phyloP scores from a whole-genome alignment of 2,329 filamentous ascomycete species.

The Alternaria panax region DNA sequence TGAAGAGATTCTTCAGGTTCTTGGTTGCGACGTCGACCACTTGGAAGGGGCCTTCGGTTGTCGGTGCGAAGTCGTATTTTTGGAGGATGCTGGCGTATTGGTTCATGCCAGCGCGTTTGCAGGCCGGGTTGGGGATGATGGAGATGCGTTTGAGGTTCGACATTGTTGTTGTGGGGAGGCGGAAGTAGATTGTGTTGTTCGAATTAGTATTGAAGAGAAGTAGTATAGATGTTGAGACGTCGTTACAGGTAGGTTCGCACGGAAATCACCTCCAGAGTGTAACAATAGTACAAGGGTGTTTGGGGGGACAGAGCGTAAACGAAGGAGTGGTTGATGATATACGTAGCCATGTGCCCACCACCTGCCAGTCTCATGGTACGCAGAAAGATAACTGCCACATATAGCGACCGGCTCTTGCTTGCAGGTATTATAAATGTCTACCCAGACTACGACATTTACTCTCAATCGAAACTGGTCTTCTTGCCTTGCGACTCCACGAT shows the following conservation, averaged over 20 bases:
- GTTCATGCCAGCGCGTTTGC: conserved; percentile 59
- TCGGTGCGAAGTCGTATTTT: conserved; percentile 54
- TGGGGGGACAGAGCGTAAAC: neutral
- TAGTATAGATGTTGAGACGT: neutral
- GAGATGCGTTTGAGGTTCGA: conserved; percentile 33
- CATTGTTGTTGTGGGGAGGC: conserved; percentile 8
- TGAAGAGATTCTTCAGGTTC: conserved; percentile 20
- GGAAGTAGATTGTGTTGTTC: neutral
- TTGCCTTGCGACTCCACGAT: conserved; percentile 81
- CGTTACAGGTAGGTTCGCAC: neutral
- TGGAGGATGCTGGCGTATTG: conserved; percentile 68
- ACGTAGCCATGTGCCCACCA: neutral
- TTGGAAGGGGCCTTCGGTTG: conserved; percentile 23
- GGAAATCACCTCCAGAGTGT: neutral
- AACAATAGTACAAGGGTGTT: neutral
- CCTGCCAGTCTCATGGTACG: neutral
- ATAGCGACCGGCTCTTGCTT: neutral
- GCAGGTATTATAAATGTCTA: neutral
- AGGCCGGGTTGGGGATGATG: conserved; percentile 33
- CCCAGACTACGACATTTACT: neutral
- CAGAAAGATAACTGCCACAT: neutral
- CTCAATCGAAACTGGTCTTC: conserved; percentile 78
- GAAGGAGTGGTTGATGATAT: too few relatives aligned
- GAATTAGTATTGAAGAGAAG: neutral
- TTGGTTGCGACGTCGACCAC: conserved; percentile 18